Evolutionary conservation across 2,329 filamentous ascomycete genomes (phyloP), one percentile per base, ranked within the genome.

Genomic region (Clonostachys sp.): DNA sequence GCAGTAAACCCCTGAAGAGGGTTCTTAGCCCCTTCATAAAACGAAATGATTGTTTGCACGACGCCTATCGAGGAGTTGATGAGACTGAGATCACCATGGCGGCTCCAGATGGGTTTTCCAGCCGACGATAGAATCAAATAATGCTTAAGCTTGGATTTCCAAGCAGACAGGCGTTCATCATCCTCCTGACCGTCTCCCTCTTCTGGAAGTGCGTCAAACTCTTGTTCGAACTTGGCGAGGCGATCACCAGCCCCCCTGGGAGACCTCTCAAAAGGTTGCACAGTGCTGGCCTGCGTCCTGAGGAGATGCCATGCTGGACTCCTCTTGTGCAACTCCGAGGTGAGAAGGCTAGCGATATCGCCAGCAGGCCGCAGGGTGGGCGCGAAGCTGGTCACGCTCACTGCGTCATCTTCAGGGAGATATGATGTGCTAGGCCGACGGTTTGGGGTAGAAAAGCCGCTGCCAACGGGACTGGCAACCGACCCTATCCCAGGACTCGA

Each of bases 11-110:
- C 86, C 53, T 82, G 81, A 12, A 99, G 75, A 1, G 80, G 81
- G 61, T 96, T 89, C 48, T 87, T 80, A 9, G 86, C 80, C 42
- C 84, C 84, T 62, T 96, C 87, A 61, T 95, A 97, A 63, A 96
- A 96, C 2, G 94, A 97, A 52, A 99, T 96, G 57, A 99, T 92
- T 41, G 94, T 99, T 64, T 97, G 94, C 3, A 96, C 86, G 16
- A 99, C 86, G 39, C 94, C 94, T 63, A 97, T 92, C 57, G 94
- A 96, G 45, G 88, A 87, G 57, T 95, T 96, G 61, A 97, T 90
- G 41, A 97, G 73, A 47, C 86, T 84, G 54, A 95, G 79, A 56
- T 96, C 90, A 39, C 95, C 94, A 62, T 99, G 92, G 44, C 95
- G 82, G 60, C 91, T 97, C 76, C 92, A 99, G 44, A 99, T 95